Conservation (phyloP, 2,329 filamentous ascomycete genomes). For the Cladophialophora carrionii region DNA sequence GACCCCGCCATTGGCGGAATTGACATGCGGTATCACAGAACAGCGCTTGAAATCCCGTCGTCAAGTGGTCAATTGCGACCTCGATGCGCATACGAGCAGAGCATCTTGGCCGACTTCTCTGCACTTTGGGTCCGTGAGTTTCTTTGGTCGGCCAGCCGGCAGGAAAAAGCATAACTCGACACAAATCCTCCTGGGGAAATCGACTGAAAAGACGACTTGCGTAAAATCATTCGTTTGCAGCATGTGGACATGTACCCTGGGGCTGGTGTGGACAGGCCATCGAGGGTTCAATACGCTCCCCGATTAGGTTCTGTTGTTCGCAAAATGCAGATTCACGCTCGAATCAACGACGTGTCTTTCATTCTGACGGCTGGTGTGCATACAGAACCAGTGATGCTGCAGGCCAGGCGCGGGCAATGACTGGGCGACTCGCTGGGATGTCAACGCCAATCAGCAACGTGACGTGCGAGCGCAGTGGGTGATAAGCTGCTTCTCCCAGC, state of each 20-base stretch:
- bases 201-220: constrained; percentile 17
- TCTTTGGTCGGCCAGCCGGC: constrained; percentile 8
- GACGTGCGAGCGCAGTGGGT: constrained; percentile 27
- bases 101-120: constrained; percentile 13
- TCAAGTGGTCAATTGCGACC: constrained; percentile 15
- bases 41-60: constrained; percentile 19
- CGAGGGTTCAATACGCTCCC: constrained; percentile 22
- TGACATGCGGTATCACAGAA: constrained; percentile 23
- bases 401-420: constrained; percentile 26
- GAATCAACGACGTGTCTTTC: constrained; percentile 24
- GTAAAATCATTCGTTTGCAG: constrained; percentile 28
- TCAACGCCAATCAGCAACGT: constrained; percentile 35
- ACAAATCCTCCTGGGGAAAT: constrained; percentile 11
- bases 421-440: constrained; percentile 34
- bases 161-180: constrained; percentile 12
- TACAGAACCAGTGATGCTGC: constrained; percentile 21
- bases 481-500: constrained; percentile 31
- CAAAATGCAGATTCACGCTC: constrained; percentile 19
- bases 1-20: constrained; percentile 22
- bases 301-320: constrained; percentile 25
- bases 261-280: constrained; percentile 5
- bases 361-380: constrained; percentile 16
- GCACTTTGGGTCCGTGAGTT: background rate
- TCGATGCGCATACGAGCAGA: constrained; percentile 18
- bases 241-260: constrained; percentile 27